Conservation (phyloP, 2,329 filamentous ascomycete genomes). For the Ophiostoma sp. region DNA sequence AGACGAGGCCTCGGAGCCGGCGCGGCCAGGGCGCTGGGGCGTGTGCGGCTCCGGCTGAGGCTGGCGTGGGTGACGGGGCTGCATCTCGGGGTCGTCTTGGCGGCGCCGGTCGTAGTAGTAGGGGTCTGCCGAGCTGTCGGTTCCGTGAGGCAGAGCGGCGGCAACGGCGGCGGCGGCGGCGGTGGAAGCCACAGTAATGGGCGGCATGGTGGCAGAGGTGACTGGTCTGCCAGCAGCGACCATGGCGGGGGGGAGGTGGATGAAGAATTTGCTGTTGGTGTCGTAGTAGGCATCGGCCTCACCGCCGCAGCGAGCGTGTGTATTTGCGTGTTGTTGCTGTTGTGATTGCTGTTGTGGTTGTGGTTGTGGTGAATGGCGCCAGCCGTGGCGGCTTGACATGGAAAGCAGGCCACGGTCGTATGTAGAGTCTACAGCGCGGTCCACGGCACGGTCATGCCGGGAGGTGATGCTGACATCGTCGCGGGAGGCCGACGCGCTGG, state of each 20-base stretch:
- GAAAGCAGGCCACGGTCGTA: background rate
- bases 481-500: constrained; percentile 27
- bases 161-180: background rate
- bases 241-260: background rate
- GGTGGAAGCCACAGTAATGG: background rate
- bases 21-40: constrained; percentile 19
- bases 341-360: background rate
- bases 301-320: constrained; percentile 16
- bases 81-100: constrained; percentile 17
- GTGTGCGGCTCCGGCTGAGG: constrained; percentile 22
- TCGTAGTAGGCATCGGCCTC: constrained; percentile 25
- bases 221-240: constrained; percentile 11
- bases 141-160: background rate
- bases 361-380: background rate
- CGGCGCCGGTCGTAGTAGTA: constrained; percentile 20
- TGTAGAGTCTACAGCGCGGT: background rate
- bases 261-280: constrained; percentile 17
- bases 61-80: constrained; percentile 27
- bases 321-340: background rate
- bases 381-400: background rate
- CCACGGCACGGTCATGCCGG: background rate
- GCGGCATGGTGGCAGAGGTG: background rate
- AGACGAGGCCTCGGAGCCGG: constrained; percentile 32
- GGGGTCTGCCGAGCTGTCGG: background rate
- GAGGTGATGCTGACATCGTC: constrained; percentile 10